Conservation (phyloP, 73 alveolate genomes). For the Blepharisma japonicum region DNA sequence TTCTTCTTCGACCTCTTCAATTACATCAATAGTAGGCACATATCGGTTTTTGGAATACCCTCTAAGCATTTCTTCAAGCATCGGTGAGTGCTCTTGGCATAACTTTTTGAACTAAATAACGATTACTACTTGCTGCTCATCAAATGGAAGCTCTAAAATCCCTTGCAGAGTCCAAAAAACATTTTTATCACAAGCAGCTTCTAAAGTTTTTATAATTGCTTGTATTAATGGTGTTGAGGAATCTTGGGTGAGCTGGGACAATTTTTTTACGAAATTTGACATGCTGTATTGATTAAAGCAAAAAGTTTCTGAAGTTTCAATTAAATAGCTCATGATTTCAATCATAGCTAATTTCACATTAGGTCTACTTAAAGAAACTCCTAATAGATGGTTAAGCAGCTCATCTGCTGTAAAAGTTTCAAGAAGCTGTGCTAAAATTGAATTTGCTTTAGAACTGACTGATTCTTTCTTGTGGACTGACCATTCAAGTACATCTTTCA, state of each 20-base stretch:
- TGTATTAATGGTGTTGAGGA: not conserved
- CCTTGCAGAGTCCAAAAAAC: constrained; percentile 26
- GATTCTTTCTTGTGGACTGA: not conserved
- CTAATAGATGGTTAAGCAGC: not conserved
- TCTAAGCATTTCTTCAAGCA: constrained; percentile 7
- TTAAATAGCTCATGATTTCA: constrained; percentile 21
- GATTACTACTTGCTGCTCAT: constrained; percentile 15
- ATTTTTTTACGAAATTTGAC: not conserved
- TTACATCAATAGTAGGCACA: not conserved
- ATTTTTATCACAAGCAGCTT: constrained; percentile 14
- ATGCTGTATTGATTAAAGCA: not conserved
- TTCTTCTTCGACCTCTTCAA: constrained; percentile 30
- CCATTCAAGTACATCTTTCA: not conserved
- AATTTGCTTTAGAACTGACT: constrained; percentile 14
- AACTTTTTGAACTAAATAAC: not conserved
- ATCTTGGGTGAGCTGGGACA: not conserved
- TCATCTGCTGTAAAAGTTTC: constrained; percentile 24
- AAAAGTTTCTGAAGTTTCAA: constrained; percentile 18
- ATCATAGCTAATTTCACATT: constrained; percentile 14
- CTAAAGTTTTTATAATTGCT: constrained; percentile 1
- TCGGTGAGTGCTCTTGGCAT: not conserved
- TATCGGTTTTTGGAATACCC: not conserved
- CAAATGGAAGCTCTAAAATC: constrained; percentile 13
- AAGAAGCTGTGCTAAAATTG: not conserved
- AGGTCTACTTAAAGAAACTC: not conserved